Evolutionary conservation across 2,329 filamentous ascomycete genomes (phyloP), one percentile per base, ranked within the genome.

Genomic region (Zelopaecilomyces penicillatus): DNA sequence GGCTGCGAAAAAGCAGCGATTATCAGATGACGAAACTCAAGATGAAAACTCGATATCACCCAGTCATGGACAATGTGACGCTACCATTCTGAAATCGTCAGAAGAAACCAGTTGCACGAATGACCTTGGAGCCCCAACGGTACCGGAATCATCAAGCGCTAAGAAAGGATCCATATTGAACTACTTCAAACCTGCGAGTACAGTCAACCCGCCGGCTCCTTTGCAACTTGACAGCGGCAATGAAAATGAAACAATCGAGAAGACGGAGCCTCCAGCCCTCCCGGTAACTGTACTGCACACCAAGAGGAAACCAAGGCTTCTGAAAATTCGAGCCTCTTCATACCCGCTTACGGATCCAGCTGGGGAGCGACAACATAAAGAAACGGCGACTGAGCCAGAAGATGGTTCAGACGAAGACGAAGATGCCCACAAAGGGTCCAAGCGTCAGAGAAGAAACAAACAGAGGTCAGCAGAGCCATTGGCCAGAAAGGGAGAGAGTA

Each of bases 111-210:
- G 19, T 19, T 6, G 35, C 41, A 2, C 30, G 6, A 12, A 39
- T 40, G 1, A 30, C 45, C 1, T 27, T 36, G 5, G 12, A 10
- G 37, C 27, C 30, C 1, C 36, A n/a, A 5, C 42, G 45, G 26
- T 9, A 19, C 2, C 4, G 6, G 0, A 4, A 42, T 2, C 30
- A 40, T 10, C 11, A 26, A 35, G 19, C 27, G 9, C 44, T 6
- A 53, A 55, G 43, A 67, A 63, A 41, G 56, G 57, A 0, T 68
- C 66, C 0, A 70, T 71, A 5, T 49, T 70, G 39, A 63, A 52
- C 44, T 71, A 69, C 47, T 70, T 70, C 51, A 65, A 64, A 33
- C 66, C 61, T 2, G n/a, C 62, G 10, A 19, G 19, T 19, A 19
- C 19, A 19, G 2, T 19, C 2, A 19, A 19, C 3, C 19, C 19